These are phyloP conservation scores for Ganoderma lingzhi DNA, from an alignment of 1,284 basidiomycete species.

Conservation along the genomic window DNA sequence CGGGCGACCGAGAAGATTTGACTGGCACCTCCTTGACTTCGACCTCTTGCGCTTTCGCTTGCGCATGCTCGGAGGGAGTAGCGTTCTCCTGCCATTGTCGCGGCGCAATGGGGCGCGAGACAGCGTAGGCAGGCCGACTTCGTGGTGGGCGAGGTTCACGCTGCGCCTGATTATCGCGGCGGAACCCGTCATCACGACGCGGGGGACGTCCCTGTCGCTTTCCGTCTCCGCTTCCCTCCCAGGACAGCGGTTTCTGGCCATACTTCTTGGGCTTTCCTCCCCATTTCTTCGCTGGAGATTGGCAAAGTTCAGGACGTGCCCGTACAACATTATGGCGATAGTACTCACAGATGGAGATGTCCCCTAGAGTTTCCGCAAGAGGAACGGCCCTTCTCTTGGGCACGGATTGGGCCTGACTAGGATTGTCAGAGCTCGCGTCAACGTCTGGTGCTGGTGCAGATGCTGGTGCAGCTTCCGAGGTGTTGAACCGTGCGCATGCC, in stretches of 20 bases:
- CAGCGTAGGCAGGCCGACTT: background rate
- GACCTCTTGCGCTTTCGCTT: constrained; percentile 3
- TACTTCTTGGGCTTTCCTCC: background rate
- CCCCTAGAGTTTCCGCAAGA: constrained; percentile 43
- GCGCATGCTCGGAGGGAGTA: background rate
- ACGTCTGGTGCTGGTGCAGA: background rate
- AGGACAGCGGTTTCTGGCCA: background rate
- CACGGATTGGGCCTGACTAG: background rate
- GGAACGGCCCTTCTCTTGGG: constrained; percentile 35
- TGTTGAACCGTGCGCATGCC: constrained; percentile 25
- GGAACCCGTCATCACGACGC: constrained; percentile 7
- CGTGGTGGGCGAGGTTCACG: background rate
- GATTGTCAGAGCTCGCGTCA: constrained; percentile 5
- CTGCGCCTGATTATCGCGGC: constrained; percentile 6
- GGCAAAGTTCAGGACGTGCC: background rate
- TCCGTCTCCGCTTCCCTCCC: constrained; percentile 5
- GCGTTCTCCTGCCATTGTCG: constrained; percentile 4
- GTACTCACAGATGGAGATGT: constrained; percentile 45
- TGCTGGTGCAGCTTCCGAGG: constrained; percentile 22
- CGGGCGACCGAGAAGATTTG: constrained; percentile 13
- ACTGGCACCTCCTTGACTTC: background rate
- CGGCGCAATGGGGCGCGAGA: background rate
- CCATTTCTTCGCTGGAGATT: background rate
- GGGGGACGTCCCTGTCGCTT: background rate
- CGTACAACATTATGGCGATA: too few relatives aligned